Percentiles rank a stretch among this genome's conserved stretches.
phyloP scores from a whole-genome alignment of 2,329 filamentous ascomycete species.

The Penicillium sp. region DNA sequence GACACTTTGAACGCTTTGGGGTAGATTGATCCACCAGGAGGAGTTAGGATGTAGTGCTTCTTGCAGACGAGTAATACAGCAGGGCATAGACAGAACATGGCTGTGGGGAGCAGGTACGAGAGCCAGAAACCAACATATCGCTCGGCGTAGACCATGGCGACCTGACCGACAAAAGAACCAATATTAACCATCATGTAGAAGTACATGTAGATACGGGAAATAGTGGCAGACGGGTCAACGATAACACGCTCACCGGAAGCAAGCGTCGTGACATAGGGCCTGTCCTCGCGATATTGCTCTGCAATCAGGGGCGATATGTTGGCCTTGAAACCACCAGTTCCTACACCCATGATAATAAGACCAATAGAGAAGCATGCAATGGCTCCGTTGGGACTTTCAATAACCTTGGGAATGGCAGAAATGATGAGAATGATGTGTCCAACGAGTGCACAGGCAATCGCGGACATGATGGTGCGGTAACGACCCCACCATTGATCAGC shows the following conservation, averaged over 20 bases:
- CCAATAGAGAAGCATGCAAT: constrained; percentile 65
- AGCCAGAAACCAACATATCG: constrained; percentile 76
- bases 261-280: constrained; percentile 57
- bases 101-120: constrained; percentile 66
- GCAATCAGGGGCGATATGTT: constrained; percentile 73
- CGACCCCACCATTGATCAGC: constrained; percentile 70
- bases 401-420: constrained; percentile 63
- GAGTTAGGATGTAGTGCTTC: constrained; percentile 62
- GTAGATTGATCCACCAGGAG: constrained; percentile 71
- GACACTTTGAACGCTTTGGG: constrained; percentile 66
- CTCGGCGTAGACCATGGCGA: constrained; percentile 71
- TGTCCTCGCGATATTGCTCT: constrained; percentile 65
- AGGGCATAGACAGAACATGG: constrained; percentile 63
- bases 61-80: constrained; percentile 60
- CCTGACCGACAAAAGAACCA: constrained; percentile 61
- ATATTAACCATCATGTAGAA: constrained; percentile 73
- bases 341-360: constrained; percentile 69
- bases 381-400: constrained; percentile 57
- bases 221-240: constrained; percentile 67
- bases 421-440: constrained; percentile 67
- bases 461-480: constrained; percentile 68
- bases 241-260: constrained; percentile 66
- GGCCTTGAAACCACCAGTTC: constrained; percentile 78
- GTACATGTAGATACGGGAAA: constrained; percentile 66
- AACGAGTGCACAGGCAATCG: constrained; percentile 62